Base-by-base conservation (phyloP, 2,329 filamentous ascomycete species). In the Penicillium occitanis region DNA sequence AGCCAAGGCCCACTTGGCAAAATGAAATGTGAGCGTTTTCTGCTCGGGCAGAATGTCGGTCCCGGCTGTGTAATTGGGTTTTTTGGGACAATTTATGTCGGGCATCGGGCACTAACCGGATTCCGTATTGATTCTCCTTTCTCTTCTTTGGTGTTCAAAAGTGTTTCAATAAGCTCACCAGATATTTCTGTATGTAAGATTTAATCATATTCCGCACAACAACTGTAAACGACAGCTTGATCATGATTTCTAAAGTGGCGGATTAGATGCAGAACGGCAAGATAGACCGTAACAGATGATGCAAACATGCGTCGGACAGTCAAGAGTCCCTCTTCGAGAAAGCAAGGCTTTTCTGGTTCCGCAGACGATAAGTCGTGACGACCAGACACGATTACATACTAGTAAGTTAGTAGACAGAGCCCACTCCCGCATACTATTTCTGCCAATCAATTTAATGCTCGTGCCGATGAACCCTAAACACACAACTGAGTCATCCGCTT, bases 211-310 rank as follows among this genome's bases (percentile, higher is more conserved):
- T 71, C 63, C 14, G 71, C 65, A 63, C 63, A 4, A 4, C 67
- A 68, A 46, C 71, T 55, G 63, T 74, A 73, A 60, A 72, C 63
- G 68, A 53, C 69, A 46, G 69, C 68, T 62, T 67, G 64, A 64
- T 72, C 59, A 67, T 73, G 67, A n/a, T 71, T 46, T 42, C 70
- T 66, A 46, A 73, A 68, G 33, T 35, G 70, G 67, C 65, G 69
- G 68, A 59, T 70, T 73, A 42, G 70, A 73, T 50, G 65, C 33
- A 57, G 67, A 73, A 57, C 37, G 66, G 44, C 62, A 62, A 19
- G 70, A 74, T 68, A 68, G 19, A 69, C 71, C 68, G 64, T 25
- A 73, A 68, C 69, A 74, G 53, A 74, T 71, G 64, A 74, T 74
- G 63, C 66, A 73, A 63, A 72, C 30, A 71, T 74, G 66, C 10